Evolutionary conservation across 352 stramenopile genomes (phyloP).

Genomic region (Phytophthora ohioensis): DNA sequence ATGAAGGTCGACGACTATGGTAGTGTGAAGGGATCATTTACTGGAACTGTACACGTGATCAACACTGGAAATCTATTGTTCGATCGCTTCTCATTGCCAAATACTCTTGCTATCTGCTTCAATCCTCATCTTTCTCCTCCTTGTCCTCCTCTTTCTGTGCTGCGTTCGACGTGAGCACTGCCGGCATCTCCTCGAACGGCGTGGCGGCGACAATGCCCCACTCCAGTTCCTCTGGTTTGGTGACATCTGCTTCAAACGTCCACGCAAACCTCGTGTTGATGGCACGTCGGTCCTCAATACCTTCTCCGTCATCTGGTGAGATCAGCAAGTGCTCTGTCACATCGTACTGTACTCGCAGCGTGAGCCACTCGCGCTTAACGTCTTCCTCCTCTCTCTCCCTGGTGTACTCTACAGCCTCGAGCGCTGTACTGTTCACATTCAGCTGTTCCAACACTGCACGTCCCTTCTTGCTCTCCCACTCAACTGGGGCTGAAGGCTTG

Average conservation of each 20-base stretch:
- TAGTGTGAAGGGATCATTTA: background rate
- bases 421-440: conserved; percentile 44
- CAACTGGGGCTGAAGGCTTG: conserved; percentile 39
- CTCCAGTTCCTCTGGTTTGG: conserved; percentile 38
- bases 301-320: conserved; percentile 13
- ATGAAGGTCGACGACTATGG: background rate
- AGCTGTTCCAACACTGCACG: conserved; percentile 52
- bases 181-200: conserved; percentile 46
- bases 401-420: conserved; percentile 60
- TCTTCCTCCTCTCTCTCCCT: conserved; percentile 30
- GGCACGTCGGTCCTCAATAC: conserved; percentile 53
- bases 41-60: background rate
- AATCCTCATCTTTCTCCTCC: background rate
- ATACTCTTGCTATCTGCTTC: background rate
- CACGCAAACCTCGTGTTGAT: conserved; percentile 63
- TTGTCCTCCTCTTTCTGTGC: conserved; percentile 8
- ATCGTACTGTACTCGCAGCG: conserved; percentile 55
- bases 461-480: conserved; percentile 12
- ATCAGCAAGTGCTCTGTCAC: conserved; percentile 57
- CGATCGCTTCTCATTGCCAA: background rate
- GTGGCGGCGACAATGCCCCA: conserved; percentile 54
- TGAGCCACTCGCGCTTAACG: conserved; percentile 52
- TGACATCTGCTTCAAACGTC: conserved; percentile 70
- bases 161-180: conserved; percentile 23
- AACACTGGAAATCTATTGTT: conserved; percentile 5